Evolutionary conservation across 371 early-diverging fungal species (phyloP), one percentile per base, ranked within the genome.

Genomic region (Mortierella sp.): DNA sequence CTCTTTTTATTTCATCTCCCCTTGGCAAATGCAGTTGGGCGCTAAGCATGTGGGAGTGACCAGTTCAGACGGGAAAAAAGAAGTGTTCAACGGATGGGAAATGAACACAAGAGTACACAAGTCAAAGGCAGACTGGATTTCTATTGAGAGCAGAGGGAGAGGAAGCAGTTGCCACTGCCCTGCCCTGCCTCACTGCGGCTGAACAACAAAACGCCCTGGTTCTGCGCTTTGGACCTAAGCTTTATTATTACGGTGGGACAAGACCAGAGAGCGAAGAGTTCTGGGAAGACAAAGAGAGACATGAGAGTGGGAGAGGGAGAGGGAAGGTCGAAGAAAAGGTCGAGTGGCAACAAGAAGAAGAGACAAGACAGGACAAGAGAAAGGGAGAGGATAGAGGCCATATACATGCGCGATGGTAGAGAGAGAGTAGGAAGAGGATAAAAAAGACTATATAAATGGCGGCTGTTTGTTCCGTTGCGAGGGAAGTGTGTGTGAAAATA

Each of bases 261-360:
- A 16, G n/a, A n/a, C n/a, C n/a, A n/a, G n/a, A 34, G 34, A 58
- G 58, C 58, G 34, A 58, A 58, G 58, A 58, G 31, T 58, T 58
- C 29, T 26, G 19, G 45, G 10, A 58, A 58, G 53, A 53, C 11
- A 13, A 14, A 16, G 14, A 47, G 11, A 16, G 16, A 16, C 3
- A 47, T 7, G 29, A 53, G 24, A 6, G n/a, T n/a, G n/a, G n/a
- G 24, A n/a, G 24, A 9, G 50, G 50, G 24, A n/a, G 5, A 10
- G 19, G 34, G 34, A 9, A 34, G 2, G 34, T 55, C 55, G 31
- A 55, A 55, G n/a, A n/a, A n/a, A n/a, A n/a, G n/a, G n/a, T n/a
- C n/a, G n/a, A 26, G 14, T 4, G 13, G 29, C 4, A 7, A 5
- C 7, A 8, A 50, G 45, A 11, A 14, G 47, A 50, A 24, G 9